phyloP scores from a whole-genome alignment of 345 rosid species.

The Arabidopsis suecica region DNA sequence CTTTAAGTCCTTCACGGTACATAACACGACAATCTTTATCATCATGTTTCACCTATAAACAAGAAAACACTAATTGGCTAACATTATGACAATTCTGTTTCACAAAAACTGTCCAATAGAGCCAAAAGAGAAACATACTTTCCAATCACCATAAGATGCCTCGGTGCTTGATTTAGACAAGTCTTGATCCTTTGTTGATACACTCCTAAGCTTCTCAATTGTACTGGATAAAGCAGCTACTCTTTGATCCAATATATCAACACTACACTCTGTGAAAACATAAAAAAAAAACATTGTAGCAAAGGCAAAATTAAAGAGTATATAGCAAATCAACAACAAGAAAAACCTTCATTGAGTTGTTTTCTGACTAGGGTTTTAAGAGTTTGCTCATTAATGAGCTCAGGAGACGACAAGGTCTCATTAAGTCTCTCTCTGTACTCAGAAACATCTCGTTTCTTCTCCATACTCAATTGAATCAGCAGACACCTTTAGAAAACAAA shows the following conservation, averaged over 20 bases:
- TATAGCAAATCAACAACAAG: background rate
- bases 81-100: background rate
- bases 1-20: constrained; percentile 91
- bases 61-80: constrained; percentile 14
- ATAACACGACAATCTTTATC: constrained; percentile 84
- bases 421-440: constrained; percentile 81
- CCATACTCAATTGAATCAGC: constrained; percentile 53
- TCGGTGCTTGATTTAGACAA: constrained; percentile 48
- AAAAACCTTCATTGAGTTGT: constrained; percentile 65
- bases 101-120: background rate
- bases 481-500: constrained; percentile 10
- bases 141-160: constrained; percentile 69
- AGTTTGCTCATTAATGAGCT: constrained; percentile 57
- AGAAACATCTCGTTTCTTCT: constrained; percentile 52
- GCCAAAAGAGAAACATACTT: constrained; percentile 56
- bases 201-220: constrained; percentile 90
- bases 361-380: constrained; percentile 63
- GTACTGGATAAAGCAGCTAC: constrained; percentile 62
- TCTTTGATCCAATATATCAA: constrained; percentile 59
- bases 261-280: constrained; percentile 55
- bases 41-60: constrained; percentile 72
- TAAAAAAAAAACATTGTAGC: background rate
- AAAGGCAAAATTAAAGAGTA: background rate
- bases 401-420: constrained; percentile 71
- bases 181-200: constrained; percentile 55